Base-by-base conservation (phyloP, 2,329 filamentous ascomycete genomes). In the Seiridium unicorne region DNA sequence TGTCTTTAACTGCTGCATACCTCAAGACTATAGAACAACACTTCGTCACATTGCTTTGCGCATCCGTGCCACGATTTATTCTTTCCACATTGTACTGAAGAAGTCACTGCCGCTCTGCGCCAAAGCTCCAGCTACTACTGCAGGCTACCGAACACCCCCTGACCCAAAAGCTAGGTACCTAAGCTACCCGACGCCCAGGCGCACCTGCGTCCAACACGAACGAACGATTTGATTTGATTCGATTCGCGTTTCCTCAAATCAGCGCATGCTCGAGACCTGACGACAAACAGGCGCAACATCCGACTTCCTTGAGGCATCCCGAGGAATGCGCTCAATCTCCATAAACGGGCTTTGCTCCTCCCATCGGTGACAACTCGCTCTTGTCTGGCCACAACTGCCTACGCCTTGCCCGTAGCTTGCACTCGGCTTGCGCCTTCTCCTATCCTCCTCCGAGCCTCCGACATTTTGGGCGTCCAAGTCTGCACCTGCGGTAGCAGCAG, bases 321-420 rank as follows among this genome's bases (percentile, higher is more conserved):
- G 57, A 64, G 65, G 64, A 59, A 67, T 69, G 65, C 59, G 55
- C 64, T 64, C 63, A 59, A 58, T 60, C 53, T 58, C 65, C 46
- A 58, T 60, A 67, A 63, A 61, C 64, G 51, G 58, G 36, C 60
- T 51, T 35, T 8, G 32, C 60, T 68, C 65, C 63, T 65, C 61
- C 57, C 65, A 60, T 63, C 65, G 68, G 65, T 69, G 66, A 69
- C 66, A 64, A 62, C 61, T 53, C 49, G 49, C 49, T 32, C 31
- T 35, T 35, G 18, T 13, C 31, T 38, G 34, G 10, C 10, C 49
- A 36, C n/a, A n/a, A 35, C 49, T 7, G 35, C 49, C 11, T n/a
- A 36, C 10, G 18, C 49, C 49, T 53, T 53, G 48, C 32, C 49
- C 18, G 18, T 26, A 26, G 18, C 49, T 53, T 35, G 49, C 18